A percentile compares a stretch with the other conserved stretches of the same genome.
Conservation (phyloP, 2,329 filamentous ascomycete genomes). For the Tolypocladium ophioglossoides region DNA sequence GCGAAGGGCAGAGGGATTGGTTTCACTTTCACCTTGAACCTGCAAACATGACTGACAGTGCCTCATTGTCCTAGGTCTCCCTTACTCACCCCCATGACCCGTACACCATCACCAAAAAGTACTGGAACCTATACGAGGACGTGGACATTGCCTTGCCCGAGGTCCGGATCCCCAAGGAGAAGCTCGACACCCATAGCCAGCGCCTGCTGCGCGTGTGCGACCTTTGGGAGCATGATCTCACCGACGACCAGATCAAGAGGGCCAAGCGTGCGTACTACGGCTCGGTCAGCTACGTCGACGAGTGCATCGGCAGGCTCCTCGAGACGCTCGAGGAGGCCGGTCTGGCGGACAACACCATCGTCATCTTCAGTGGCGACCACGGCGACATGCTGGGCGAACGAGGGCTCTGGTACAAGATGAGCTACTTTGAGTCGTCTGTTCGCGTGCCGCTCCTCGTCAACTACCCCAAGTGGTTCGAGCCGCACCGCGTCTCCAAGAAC, state of each 20-base stretch:
- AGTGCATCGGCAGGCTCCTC: constrained; percentile 78
- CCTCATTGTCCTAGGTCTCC: constrained; percentile 47
- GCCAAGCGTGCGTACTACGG: constrained; percentile 87
- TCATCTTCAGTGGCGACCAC: constrained; percentile 89
- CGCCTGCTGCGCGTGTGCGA: constrained; percentile 80
- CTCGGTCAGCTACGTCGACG: constrained; percentile 86
- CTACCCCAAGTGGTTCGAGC: constrained; percentile 63
- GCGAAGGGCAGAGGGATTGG: neutral
- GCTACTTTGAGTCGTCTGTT: constrained; percentile 85
- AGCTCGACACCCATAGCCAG: constrained; percentile 80
- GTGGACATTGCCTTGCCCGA: constrained; percentile 80
- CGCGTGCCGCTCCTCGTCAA: constrained; percentile 81
- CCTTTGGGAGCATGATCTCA: constrained; percentile 73
- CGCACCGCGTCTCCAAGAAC: constrained; percentile 69
- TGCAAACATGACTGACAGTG: neutral
- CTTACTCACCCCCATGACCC: constrained; percentile 92
- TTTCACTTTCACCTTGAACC: neutral
- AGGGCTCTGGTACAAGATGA: constrained; percentile 96
- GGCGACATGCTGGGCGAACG: constrained; percentile 94
- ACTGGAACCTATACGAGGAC: constrained; percentile 84
- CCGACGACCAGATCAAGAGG: constrained; percentile 74
- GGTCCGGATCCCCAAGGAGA: constrained; percentile 65
- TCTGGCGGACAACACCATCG: constrained; percentile 74
- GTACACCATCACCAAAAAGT: constrained; percentile 87
- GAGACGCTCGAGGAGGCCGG: constrained; percentile 68